Conservation (phyloP, 768 basidiomycete species). For the Phanerochaete sordida region DNA sequence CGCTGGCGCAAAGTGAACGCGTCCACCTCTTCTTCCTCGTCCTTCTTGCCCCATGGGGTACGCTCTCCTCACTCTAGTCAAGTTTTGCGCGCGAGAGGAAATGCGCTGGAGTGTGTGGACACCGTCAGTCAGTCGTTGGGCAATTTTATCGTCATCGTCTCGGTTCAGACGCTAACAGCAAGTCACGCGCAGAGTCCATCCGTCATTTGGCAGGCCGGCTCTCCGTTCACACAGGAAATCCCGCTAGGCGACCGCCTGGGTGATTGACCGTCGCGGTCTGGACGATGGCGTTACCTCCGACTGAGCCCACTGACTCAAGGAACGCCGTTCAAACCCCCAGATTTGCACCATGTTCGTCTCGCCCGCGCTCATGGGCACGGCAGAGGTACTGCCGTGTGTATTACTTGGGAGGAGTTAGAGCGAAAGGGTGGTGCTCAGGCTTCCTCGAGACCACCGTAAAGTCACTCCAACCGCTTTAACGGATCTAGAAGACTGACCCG, state of each 20-base stretch:
- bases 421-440: background rate
- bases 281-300: background rate
- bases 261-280: too few relatives aligned
- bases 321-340: background rate
- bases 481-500: background rate
- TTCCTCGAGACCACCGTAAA: background rate
- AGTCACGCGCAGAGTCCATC: background rate
- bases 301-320: background rate
- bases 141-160: background rate
- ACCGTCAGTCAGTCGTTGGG: background rate
- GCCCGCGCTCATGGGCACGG: background rate
- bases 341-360: background rate
- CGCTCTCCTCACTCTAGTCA: too few relatives aligned
- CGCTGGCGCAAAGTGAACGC: background rate
- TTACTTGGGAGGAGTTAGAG: background rate
- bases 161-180: background rate
- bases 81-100: background rate
- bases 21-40: too few relatives aligned
- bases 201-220: background rate
- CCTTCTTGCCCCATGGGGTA: too few relatives aligned
- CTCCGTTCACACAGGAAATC: background rate
- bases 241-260: background rate
- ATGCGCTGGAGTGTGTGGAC: background rate
- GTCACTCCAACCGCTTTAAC: background rate
- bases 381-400: background rate